Evolutionary conservation across 768 basidiomycete species (phyloP).

Genomic region (Leccinum ochraceum): DNA sequence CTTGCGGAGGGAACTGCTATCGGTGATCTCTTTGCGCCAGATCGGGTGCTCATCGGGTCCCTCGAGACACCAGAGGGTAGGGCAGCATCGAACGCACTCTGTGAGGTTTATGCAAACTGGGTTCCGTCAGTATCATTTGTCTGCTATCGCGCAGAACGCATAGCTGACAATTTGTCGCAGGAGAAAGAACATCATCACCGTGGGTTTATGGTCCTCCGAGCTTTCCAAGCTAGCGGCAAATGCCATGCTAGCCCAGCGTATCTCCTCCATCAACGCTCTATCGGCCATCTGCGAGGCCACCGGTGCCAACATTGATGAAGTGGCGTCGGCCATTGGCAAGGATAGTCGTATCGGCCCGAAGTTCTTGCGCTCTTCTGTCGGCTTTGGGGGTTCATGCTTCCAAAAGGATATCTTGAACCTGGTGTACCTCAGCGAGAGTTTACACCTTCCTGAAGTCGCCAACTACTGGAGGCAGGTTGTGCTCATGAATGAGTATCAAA

Average conservation of each 20-base stretch:
- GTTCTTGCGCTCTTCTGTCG: constrained; percentile 94
- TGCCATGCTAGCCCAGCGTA: constrained; percentile 98
- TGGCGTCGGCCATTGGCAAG: constrained; percentile 89
- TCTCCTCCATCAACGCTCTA: constrained; percentile 96
- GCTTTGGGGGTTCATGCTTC: constrained; percentile 99
- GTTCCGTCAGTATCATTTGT: constrained; percentile 66
- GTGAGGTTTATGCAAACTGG: constrained; percentile 93
- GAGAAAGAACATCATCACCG: constrained; percentile 79
- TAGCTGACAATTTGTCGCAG: constrained; percentile 37
- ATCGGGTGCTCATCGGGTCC: constrained; percentile 97
- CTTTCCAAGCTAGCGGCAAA: constrained; percentile 98
- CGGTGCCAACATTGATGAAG: constrained; percentile 98
- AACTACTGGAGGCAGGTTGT: constrained; percentile 98
- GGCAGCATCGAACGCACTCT: constrained; percentile 74
- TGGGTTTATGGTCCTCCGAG: constrained; percentile 98
- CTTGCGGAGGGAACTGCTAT: constrained; percentile 98
- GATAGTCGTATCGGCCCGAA: constrained; percentile 93
- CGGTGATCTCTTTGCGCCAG: constrained; percentile 80
- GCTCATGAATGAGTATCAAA: constrained; percentile 98
- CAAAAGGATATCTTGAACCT: constrained; percentile 99
- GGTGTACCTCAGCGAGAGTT: constrained; percentile 93
- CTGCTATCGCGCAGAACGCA: not conserved
- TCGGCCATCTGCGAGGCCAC: constrained; percentile 99
- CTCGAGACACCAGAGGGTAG: constrained; percentile 87
- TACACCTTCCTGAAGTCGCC: constrained; percentile 95